Percentiles rank a stretch among this genome's conserved stretches.
phyloP scores from a whole-genome alignment of 352 stramenopile genomes.

The Phytophthora sojae region DNA sequence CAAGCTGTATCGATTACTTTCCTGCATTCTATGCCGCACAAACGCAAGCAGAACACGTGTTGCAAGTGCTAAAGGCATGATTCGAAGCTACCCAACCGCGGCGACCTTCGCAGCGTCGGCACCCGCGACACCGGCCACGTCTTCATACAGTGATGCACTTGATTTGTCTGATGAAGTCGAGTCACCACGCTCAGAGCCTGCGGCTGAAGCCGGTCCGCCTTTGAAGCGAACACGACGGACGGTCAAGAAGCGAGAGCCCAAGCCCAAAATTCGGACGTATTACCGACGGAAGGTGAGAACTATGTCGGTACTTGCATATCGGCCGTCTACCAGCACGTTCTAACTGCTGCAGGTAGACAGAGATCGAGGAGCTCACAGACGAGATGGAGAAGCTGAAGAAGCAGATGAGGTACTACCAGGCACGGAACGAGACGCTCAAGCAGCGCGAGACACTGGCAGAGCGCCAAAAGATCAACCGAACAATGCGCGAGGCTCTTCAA shows the following conservation, averaged over 20 bases:
- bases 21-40: constrained; percentile 1
- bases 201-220: not conserved
- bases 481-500: constrained; percentile 25
- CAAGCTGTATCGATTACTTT: not conserved
- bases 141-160: not conserved
- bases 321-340: not conserved
- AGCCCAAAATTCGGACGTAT: not conserved
- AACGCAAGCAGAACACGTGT: not conserved
- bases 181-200: not conserved
- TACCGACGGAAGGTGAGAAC: not conserved
- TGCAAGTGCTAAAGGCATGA: not conserved
- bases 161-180: not conserved
- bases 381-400: constrained; percentile 24
- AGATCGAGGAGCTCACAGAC: constrained; percentile 8
- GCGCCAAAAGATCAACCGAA: constrained; percentile 27
- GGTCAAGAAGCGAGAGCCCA: not conserved
- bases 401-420: constrained; percentile 23
- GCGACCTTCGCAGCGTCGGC: not conserved
- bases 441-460: constrained; percentile 26
- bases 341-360: not conserved
- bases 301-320: not conserved
- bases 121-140: not conserved
- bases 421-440: constrained; percentile 13
- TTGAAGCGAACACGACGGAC: not conserved
- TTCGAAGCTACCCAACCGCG: not conserved